These are phyloP conservation scores for Volvariella surrecta DNA, from an alignment of 1,284 basidiomycete genomes.

Conservation along the genomic window DNA sequence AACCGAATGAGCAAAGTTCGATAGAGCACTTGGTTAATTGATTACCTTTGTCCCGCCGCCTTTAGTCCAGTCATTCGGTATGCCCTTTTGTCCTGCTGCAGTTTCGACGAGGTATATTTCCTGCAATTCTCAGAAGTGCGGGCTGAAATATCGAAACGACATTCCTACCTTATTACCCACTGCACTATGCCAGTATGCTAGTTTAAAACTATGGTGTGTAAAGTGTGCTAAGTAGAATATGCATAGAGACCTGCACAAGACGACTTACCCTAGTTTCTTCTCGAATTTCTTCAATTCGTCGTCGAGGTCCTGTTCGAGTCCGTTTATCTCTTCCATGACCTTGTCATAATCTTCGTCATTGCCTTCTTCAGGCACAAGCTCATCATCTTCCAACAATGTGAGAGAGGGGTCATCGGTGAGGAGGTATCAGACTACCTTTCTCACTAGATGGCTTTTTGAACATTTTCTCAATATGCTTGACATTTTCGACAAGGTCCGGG, in stretches of 20 bases:
- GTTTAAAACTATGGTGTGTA: conserved; percentile 21
- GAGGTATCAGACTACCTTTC: conserved; percentile 40
- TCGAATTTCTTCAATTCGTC: conserved; percentile 52
- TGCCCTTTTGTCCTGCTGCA: conserved; percentile 44
- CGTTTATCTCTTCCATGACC: conserved; percentile 60
- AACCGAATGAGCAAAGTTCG: conserved; percentile 7
- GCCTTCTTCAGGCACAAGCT: conserved; percentile 71
- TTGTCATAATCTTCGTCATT: conserved; percentile 80
- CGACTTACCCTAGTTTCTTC: conserved; percentile 47
- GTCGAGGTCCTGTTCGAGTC: conserved; percentile 67
- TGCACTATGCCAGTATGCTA: conserved; percentile 80
- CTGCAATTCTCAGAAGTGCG: conserved; percentile 25
- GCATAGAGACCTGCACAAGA: conserved; percentile 14
- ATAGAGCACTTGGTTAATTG: not conserved
- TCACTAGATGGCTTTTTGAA: conserved; percentile 41
- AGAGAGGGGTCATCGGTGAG: conserved; percentile 5
- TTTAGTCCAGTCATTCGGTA: conserved; percentile 83
- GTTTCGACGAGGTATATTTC: conserved; percentile 88
- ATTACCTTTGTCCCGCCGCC: conserved; percentile 71
- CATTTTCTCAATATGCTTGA: conserved; percentile 70
- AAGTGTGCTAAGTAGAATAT: conserved; percentile 8
- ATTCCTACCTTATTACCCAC: conserved; percentile 64
- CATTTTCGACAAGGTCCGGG: conserved; percentile 65
- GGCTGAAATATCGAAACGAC: conserved; percentile 1
- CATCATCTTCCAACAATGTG: conserved; percentile 37